Conservation (phyloP, 73 alveolate species). For the Paramecium octaurelia region DNA sequence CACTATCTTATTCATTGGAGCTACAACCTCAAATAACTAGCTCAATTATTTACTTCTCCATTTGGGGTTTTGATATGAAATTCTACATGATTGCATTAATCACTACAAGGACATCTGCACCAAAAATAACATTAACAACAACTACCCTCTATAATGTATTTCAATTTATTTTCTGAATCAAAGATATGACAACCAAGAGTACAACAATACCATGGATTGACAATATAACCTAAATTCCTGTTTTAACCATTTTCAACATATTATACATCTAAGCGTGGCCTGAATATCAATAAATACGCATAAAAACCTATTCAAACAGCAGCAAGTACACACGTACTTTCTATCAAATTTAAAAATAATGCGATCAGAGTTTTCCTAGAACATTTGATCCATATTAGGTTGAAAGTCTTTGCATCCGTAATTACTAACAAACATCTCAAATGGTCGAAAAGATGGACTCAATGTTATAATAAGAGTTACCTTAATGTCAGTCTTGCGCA, state of each 20-base stretch:
- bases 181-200: slow-evolving; percentile 4
- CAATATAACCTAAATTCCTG: neutral
- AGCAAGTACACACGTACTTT: slow-evolving; percentile 20
- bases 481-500: slow-evolving; percentile 14
- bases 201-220: slow-evolving; percentile 27
- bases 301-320: neutral
- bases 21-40: neutral
- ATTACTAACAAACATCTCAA: slow-evolving; percentile 28
- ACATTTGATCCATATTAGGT: neutral
- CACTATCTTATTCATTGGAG: neutral
- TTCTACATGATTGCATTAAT: neutral
- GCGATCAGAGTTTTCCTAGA: neutral
- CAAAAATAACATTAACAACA: slow-evolving; percentile 21
- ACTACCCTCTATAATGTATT: slow-evolving; percentile 16
- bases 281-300: neutral
- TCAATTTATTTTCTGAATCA: neutral
- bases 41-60: neutral
- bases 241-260: slow-evolving; percentile 13
- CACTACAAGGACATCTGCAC: neutral
- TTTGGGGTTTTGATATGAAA: neutral
- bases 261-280: slow-evolving; percentile 35
- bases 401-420: neutral
- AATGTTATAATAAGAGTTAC: neutral
- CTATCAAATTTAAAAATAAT: neutral
- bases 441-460: slow-evolving; percentile 6